A percentile compares a stretch with the other conserved stretches of the same genome.
These are phyloP conservation scores for Alnus rubra DNA, from an alignment of 306 rosid genomes.

Conservation along the genomic window DNA sequence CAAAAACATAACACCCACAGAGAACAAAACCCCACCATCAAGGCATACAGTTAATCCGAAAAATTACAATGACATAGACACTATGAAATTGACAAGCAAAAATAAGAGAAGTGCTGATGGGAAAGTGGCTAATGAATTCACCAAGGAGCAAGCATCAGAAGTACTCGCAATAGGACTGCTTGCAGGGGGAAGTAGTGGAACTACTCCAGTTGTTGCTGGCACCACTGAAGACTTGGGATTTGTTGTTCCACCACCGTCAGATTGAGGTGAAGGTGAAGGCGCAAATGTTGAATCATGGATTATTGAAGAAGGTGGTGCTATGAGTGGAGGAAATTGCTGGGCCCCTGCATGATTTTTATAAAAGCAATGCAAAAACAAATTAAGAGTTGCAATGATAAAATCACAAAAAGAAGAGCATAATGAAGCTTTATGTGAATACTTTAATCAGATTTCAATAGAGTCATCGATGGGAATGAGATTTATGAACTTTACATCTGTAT, in stretches of 20 bases:
- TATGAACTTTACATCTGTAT: neutral
- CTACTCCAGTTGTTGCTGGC: conserved; percentile 52
- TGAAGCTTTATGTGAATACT: conserved; percentile 3
- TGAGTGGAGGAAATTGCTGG: conserved; percentile 72
- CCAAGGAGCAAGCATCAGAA: conserved; percentile 65
- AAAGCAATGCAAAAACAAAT: conserved; percentile 1
- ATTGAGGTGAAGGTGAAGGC: conserved; percentile 75
- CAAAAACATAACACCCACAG: conserved; percentile 17
- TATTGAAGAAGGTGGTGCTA: conserved; percentile 78
- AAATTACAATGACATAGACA: conserved; percentile 48
- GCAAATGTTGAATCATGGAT: conserved; percentile 48
- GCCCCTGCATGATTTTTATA: conserved; percentile 55
- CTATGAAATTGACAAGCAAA: conserved; percentile 42
- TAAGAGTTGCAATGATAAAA: neutral
- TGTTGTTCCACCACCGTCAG: conserved; percentile 42
- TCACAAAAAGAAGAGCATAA: neutral
- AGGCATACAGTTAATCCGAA: conserved; percentile 26
- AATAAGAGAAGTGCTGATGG: conserved; percentile 39
- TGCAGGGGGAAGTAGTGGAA: conserved; percentile 63
- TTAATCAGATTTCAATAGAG: conserved; percentile 15
- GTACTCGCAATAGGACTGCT: conserved; percentile 61
- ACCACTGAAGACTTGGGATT: conserved; percentile 46
- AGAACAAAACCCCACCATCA: conserved; percentile 28
- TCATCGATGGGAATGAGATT: conserved; percentile 1
- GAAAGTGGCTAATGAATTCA: conserved; percentile 49